A percentile compares a stretch with the other conserved stretches of the same genome.
Evolutionary conservation across 225 moss, liverwort and hornwort species (phyloP).

Genomic region (Physcomitrellopsis africana): DNA sequence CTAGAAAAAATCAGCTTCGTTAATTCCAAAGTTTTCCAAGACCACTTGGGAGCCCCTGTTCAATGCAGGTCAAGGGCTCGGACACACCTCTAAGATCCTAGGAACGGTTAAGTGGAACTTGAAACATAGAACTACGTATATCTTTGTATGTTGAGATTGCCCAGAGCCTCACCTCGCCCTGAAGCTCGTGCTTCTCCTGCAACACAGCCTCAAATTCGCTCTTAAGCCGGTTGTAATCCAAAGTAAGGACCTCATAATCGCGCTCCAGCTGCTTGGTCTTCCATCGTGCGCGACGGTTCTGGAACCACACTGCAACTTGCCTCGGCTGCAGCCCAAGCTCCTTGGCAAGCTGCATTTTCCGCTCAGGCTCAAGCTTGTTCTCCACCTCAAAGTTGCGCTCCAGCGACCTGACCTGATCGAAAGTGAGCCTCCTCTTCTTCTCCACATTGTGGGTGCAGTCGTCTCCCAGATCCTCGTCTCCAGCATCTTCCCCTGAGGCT

Average conservation of each 20-base stretch:
- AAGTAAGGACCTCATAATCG: conserved; percentile 76
- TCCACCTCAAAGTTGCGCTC: conserved; percentile 88
- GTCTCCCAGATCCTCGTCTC: conserved; percentile 72
- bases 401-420: conserved; percentile 82
- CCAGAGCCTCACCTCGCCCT: conserved; percentile 59
- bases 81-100: background rate
- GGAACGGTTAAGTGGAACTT: background rate
- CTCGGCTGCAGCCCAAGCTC: conserved; percentile 85
- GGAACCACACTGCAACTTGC: conserved; percentile 90
- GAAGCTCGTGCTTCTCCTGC: conserved; percentile 68
- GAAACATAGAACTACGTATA: background rate
- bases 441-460: conserved; percentile 74
- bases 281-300: conserved; percentile 88
- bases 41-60: no score
- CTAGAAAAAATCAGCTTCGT: background rate
- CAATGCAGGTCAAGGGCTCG: no score
- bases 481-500: conserved; percentile 61
- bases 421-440: conserved; percentile 76
- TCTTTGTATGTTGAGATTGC: background rate
- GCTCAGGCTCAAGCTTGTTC: conserved; percentile 89
- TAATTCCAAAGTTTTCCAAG: no score
- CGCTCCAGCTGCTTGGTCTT: conserved; percentile 87
- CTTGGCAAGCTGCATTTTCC: conserved; percentile 86
- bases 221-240: conserved; percentile 75
- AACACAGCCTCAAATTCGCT: conserved; percentile 49